phyloP scores from a whole-genome alignment of 192 early-diverging fungal genomes.

The Coemansia reversa region DNA sequence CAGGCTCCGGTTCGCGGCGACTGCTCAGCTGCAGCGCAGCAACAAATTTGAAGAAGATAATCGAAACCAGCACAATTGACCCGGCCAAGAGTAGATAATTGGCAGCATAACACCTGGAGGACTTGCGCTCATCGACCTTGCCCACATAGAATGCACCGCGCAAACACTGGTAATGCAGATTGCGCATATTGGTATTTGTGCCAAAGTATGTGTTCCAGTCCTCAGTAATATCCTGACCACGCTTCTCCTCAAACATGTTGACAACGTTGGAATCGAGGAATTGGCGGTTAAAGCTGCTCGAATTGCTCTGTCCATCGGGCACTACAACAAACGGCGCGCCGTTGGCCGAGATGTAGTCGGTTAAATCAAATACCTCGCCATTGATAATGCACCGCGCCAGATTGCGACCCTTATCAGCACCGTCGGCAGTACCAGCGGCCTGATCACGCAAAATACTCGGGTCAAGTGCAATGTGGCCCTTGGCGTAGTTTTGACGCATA shows the following conservation, averaged over 20 bases:
- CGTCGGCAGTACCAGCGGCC: constrained; percentile 39
- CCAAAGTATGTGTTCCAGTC: constrained; percentile 57
- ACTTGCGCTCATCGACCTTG: constrained; percentile 76
- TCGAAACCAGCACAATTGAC: constrained; percentile 75
- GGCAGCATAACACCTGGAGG: constrained; percentile 68
- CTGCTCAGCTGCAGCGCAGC: constrained; percentile 83
- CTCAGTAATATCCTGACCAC: constrained; percentile 62
- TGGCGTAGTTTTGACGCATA: constrained; percentile 64
- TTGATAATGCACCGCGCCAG: constrained; percentile 62
- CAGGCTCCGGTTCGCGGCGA: constrained; percentile 75
- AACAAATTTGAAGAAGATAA: constrained; percentile 91
- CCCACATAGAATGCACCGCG: constrained; percentile 82
- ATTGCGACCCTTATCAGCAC: constrained; percentile 42
- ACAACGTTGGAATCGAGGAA: constrained; percentile 66
- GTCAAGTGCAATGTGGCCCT: constrained; percentile 62
- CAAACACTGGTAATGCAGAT: constrained; percentile 67
- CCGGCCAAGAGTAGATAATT: constrained; percentile 78
- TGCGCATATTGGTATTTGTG: constrained; percentile 43
- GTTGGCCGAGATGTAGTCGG: constrained; percentile 61
- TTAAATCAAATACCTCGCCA: constrained; percentile 69
- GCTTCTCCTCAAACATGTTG: constrained; percentile 60
- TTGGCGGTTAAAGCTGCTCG: constrained; percentile 46
- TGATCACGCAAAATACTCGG: constrained; percentile 55
- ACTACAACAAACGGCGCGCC: constrained; percentile 50
- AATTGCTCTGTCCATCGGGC: constrained; percentile 42